phyloP scores from a whole-genome alignment of 2,329 filamentous ascomycete genomes.

The Lecanicillium sp. region DNA sequence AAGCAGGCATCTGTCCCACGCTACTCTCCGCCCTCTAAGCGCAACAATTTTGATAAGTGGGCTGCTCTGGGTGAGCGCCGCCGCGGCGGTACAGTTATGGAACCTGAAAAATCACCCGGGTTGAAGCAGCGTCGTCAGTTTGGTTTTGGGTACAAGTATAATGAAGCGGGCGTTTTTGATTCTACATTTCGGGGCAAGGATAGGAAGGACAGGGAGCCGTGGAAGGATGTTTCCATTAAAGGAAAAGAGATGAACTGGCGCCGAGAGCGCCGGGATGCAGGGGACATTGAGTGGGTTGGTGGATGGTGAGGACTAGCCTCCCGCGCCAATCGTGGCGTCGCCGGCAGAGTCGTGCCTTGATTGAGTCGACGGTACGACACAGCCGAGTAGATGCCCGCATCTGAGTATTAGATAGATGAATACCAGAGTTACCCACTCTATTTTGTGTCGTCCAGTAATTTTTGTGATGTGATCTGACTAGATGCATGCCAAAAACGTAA shows the following conservation, averaged over 20 bases:
- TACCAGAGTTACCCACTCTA: slow-evolving; percentile 62
- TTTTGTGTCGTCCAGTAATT: no score
- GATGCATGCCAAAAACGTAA: no score
- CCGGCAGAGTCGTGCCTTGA: no score
- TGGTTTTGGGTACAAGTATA: slow-evolving; percentile 39
- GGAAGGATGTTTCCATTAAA: slow-evolving; percentile 36
- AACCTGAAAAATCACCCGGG: slow-evolving; percentile 41
- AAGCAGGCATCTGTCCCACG: slow-evolving; percentile 32
- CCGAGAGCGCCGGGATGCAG: slow-evolving; percentile 56
- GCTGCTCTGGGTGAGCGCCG: slow-evolving; percentile 76
- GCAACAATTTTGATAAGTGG: slow-evolving; percentile 70
- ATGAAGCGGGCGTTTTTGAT: slow-evolving; percentile 41
- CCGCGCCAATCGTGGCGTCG: slow-evolving; percentile 57
- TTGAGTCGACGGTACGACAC: no score
- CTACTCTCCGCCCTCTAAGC: slow-evolving; percentile 61
- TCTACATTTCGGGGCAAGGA: slow-evolving; percentile 34
- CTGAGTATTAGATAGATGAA: slow-evolving; percentile 45
- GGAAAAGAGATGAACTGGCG: slow-evolving; percentile 55
- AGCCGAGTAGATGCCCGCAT: no score
- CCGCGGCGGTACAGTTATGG: slow-evolving; percentile 52
- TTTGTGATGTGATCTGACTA: no score
- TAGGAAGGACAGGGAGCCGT: slow-evolving; percentile 39
- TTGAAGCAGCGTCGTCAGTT: slow-evolving; percentile 39
- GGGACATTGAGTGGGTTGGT: slow-evolving; percentile 90
- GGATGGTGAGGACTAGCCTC: slow-evolving; percentile 58